Evolutionary conservation across 2,329 filamentous ascomycete species (phyloP).

Genomic region (Diaporthe nobilis): DNA sequence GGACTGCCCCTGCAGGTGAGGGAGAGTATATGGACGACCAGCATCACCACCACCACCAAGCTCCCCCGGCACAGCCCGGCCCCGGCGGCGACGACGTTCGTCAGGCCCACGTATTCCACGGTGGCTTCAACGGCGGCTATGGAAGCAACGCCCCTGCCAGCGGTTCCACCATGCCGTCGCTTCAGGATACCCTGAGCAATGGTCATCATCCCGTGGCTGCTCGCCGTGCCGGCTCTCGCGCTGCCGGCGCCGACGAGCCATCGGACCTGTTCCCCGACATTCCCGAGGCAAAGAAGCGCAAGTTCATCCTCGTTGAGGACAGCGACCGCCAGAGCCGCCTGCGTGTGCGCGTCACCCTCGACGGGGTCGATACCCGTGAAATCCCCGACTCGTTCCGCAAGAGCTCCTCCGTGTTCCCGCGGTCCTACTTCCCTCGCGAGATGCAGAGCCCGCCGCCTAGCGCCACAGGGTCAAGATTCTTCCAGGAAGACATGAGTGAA

Average conservation of each 20-base stretch:
- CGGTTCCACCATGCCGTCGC: conserved; percentile 74
- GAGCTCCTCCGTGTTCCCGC: conserved; percentile 89
- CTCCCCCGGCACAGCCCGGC: conserved; percentile 37
- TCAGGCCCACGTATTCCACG: conserved; percentile 78
- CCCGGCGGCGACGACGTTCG: conserved; percentile 74
- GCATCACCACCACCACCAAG: conserved; percentile 76
- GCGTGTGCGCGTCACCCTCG: conserved; percentile 92
- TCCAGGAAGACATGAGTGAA: conserved; percentile 72
- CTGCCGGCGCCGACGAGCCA: conserved; percentile 69
- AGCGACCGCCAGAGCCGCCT: conserved; percentile 84
- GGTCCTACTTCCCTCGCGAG: conserved; percentile 92
- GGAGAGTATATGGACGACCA: conserved; percentile 70
- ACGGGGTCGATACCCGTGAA: conserved; percentile 93
- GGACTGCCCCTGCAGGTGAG: conserved; percentile 63
- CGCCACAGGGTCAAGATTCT: conserved; percentile 81
- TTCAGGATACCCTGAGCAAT: conserved; percentile 69
- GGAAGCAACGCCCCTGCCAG: conserved; percentile 70
- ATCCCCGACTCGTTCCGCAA: conserved; percentile 97
- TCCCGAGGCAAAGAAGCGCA: conserved; percentile 91
- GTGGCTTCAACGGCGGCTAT: conserved; percentile 72
- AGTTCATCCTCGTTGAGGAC: conserved; percentile 97
- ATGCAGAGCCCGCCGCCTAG: conserved; percentile 89
- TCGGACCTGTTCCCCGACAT: conserved; percentile 88
- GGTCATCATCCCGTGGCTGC: conserved; percentile 53
- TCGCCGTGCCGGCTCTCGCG: conserved; percentile 52